Evolutionary conservation across 2,329 filamentous ascomycete genomes (phyloP), one percentile per base, ranked within the genome.

Genomic region (Pseudopyrenochaeta lycopersici): DNA sequence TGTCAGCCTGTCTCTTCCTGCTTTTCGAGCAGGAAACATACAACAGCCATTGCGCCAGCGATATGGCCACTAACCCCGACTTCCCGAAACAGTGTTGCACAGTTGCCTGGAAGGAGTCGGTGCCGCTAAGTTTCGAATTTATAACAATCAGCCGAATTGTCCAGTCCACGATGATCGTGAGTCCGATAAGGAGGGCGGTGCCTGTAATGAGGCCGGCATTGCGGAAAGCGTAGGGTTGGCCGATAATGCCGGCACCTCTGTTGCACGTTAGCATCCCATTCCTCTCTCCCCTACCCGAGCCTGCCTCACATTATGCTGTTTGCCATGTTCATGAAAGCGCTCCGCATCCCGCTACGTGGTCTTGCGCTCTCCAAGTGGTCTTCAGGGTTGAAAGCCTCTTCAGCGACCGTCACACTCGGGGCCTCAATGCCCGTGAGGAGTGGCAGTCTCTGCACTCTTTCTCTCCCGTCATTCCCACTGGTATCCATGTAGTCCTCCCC

Each of bases 241-340:
- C 87, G 64, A 89, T 89, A 54, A 89, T 89, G 2, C 87, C 87
- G 27, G 87, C 87, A 27, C 87, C 87, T 57, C 78, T 80, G 49
- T 49, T 42, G 15, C 9, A 33, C 29, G 46, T 72, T 48, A 71
- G 70, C 54, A 7, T 30, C 21, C 7, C 7, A 11, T 31, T 4
- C n/a, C n/a, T 1, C n/a, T 10, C 9, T 12, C 12, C 0, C n/a
- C 1, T 12, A 9, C 12, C 18, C 15, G 4, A 0, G 1, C 15
- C 3, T 20, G 15, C 42, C 77, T 63, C 62, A 80, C 77, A 99
- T 97, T 74, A 99, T 99, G 67, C 91, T 96, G 80, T 99, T 99
- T 59, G 95, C 94, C 95, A 99, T 99, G 78, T 99, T 99, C 92
- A 98, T 97, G 66, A 99, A 98, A 2, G 95, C 94, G 73, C 90